Conservation (phyloP, 805 yeast species). For the Komagataella pastoris region DNA sequence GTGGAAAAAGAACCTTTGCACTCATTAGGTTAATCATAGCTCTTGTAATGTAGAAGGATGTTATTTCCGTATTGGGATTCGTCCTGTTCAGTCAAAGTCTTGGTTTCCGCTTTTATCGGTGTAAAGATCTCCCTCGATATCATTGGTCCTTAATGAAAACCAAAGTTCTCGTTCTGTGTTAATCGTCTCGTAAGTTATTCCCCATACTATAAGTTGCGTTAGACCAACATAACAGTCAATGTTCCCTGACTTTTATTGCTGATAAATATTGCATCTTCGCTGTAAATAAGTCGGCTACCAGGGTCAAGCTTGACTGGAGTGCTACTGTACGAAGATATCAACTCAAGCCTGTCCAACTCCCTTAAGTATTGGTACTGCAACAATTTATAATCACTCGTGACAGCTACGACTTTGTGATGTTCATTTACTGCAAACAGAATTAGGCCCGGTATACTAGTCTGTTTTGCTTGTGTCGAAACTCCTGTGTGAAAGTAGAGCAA, state of each 20-base stretch:
- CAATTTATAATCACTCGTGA: background rate
- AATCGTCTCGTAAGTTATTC: too few relatives aligned
- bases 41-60: background rate
- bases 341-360: background rate
- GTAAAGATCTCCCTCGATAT: background rate
- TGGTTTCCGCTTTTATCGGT: background rate
- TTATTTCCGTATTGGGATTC: background rate
- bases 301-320: background rate
- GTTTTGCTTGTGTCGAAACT: background rate
- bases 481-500: background rate
- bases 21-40: background rate
- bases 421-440: background rate
- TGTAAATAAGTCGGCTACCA: background rate
- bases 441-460: background rate
- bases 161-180: background rate
- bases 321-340: background rate
- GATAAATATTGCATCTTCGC: background rate
- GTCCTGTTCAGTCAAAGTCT: background rate
- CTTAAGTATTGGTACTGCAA: background rate
- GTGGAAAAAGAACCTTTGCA: background rate
- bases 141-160: background rate
- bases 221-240: background rate
- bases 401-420: background rate
- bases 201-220: background rate
- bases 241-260: background rate